Evolutionary conservation across 2,329 filamentous ascomycete genomes (phyloP).

Genomic region (Elsinoe batatas): DNA sequence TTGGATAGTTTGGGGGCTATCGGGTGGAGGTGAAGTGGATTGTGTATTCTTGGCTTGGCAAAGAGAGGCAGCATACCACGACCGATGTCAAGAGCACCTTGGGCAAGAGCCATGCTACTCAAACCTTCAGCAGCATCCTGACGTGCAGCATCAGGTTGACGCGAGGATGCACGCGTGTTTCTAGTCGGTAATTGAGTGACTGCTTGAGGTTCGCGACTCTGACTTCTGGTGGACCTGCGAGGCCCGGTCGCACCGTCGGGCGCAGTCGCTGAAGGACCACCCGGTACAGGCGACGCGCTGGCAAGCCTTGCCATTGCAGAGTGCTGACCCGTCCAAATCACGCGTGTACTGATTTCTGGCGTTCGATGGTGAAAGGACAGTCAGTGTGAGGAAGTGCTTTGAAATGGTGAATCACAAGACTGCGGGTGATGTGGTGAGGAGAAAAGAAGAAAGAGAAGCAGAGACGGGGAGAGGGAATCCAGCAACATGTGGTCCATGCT

Average conservation of each 20-base stretch:
- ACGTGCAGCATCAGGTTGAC: neutral
- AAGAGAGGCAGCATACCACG: neutral
- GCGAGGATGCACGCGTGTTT: neutral
- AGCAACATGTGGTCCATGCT: slow-evolving; percentile 16
- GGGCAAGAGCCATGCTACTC: neutral
- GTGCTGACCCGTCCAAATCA: neutral
- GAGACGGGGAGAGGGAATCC: neutral
- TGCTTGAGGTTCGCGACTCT: slow-evolving; percentile 4
- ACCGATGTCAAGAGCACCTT: neutral
- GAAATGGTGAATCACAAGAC: neutral
- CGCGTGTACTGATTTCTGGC: no score
- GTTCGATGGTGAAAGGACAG: neutral
- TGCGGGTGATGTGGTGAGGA: neutral
- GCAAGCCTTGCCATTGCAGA: slow-evolving; percentile 2
- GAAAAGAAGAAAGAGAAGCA: neutral
- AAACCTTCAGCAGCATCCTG: neutral
- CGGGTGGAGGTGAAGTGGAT: no score
- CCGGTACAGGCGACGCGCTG: neutral
- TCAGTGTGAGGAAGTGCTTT: neutral
- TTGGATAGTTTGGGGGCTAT: no score
- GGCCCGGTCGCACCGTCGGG: neutral
- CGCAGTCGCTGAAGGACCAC: neutral
- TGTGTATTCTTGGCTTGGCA: neutral
- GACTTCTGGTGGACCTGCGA: slow-evolving; percentile 5
- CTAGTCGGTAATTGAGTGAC: neutral